phyloP scores from a whole-genome alignment of 2,329 filamentous ascomycete species.

The Dothistroma pini region DNA sequence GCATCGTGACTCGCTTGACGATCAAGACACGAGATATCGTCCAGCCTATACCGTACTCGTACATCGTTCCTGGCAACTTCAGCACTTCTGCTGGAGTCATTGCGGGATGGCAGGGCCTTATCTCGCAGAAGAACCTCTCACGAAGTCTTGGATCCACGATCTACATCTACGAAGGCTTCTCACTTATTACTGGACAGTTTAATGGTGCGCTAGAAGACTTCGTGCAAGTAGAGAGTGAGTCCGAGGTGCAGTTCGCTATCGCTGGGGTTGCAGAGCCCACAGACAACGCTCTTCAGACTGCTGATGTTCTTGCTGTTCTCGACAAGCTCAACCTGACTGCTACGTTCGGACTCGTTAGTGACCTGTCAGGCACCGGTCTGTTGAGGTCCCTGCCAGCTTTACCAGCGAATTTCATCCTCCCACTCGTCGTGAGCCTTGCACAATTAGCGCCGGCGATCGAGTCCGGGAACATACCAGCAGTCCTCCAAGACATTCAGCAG shows the following conservation, averaged over 20 bases:
- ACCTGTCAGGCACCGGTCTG: slow-evolving; percentile 9
- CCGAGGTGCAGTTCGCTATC: neutral
- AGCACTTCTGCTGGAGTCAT: slow-evolving; percentile 6
- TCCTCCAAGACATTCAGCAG: slow-evolving; percentile 5
- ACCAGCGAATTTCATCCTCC: slow-evolving; percentile 4
- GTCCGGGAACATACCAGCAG: slow-evolving; percentile 8
- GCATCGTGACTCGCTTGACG: slow-evolving; percentile 29
- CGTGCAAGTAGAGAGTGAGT: slow-evolving; percentile 5
- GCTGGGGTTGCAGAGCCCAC: slow-evolving; percentile 2
- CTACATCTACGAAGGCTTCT: slow-evolving; percentile 18
- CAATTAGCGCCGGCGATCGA: slow-evolving; percentile 12
- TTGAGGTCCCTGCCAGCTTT: slow-evolving; percentile 9
- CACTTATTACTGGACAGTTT: slow-evolving; percentile 17
- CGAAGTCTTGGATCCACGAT: slow-evolving; percentile 15
- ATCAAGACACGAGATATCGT: slow-evolving; percentile 24
- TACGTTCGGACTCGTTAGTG: slow-evolving; percentile 6
- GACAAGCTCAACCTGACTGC: slow-evolving; percentile 17
- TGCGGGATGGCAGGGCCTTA: slow-evolving; percentile 16
- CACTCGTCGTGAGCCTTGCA: slow-evolving; percentile 9
- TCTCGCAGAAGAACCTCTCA: slow-evolving; percentile 17
- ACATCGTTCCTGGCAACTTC: slow-evolving; percentile 16
- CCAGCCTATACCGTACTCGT: slow-evolving; percentile 9
- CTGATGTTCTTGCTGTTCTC: slow-evolving; percentile 8
- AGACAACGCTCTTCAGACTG: slow-evolving; percentile 8
- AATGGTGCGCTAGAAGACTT: slow-evolving; percentile 18